Evolutionary conservation across 345 rosid species (phyloP), one percentile per base, ranked within the genome.

Genomic region (Brassica rapa): DNA sequence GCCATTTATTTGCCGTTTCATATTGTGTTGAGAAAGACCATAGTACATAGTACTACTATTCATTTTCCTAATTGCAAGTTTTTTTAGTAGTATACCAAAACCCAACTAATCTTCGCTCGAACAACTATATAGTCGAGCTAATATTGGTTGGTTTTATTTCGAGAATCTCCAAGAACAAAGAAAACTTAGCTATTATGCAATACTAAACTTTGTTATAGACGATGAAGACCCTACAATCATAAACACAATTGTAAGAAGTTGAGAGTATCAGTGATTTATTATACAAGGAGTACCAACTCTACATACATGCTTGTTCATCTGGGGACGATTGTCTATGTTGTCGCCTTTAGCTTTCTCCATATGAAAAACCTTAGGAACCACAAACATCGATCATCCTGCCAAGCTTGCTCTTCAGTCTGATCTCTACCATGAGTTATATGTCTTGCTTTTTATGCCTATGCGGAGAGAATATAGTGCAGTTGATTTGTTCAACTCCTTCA

Each of bases 1-100:
- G 77, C 15, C 73, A 29, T 65, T 59, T 78, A 71, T 56, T n/a
- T 41, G 27, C 72, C 57, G 1, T 59, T 56, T 78, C 72, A 8
- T 71, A 16, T 41, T 46, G 76, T 71, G 49, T 64, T 71, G 59
- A 63, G 67, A 57, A 72, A 66, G 19, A 27, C 67, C 49, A 23
- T 39, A 25, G 75, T 71, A 71, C 71, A 73, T 3, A 23, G 39
- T 74, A 14, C 24, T 30, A n/a, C 35, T 55, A 24, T 53, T 33
- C 33, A 73, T 21, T 30, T 41, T 5, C 14, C 15, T 5, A 72
- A 24, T 41, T 2, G 5, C 6, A 15, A 23, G 12, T 27, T 3
- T 5, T 25, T 25, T 12, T 8, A 49, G 55, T 49, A 14, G 4
- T 49, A 4, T 49, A 49, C 56, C 56, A 49, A 49, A 49, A 49